phyloP scores from a whole-genome alignment of 345 rosid genomes.

The Brassica napus region DNA sequence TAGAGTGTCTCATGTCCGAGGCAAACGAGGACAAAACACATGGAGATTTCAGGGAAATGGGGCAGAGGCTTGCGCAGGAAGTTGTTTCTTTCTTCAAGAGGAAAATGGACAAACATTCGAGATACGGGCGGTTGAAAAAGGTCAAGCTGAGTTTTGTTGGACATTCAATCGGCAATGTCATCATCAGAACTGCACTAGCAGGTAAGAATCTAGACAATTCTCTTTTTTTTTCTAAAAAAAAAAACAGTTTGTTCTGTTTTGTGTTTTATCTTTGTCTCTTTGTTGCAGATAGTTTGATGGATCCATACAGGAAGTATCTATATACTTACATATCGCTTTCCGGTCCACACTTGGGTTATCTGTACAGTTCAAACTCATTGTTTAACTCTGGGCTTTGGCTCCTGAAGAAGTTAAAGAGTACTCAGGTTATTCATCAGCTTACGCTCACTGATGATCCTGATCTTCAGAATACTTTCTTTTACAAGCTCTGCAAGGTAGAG shows the following conservation, averaged over 20 bases:
- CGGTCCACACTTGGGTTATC: constrained; percentile 97
- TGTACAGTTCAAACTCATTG: constrained; percentile 91
- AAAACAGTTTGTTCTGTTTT: neutral
- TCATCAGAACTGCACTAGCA: constrained; percentile 79
- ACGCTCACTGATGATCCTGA: constrained; percentile 91
- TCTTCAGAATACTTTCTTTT: constrained; percentile 77
- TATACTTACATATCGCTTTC: constrained; percentile 83
- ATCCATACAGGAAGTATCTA: constrained; percentile 71
- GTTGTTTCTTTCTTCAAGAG: constrained; percentile 70
- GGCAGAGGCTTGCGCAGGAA: constrained; percentile 84
- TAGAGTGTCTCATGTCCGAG: constrained; percentile 95
- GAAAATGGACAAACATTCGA: constrained; percentile 77
- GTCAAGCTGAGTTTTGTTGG: constrained; percentile 93
- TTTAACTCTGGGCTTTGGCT: constrained; percentile 97
- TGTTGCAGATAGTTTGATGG: constrained; percentile 80
- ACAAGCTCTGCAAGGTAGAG: constrained; percentile 80
- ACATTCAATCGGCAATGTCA: constrained; percentile 94
- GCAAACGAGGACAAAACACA: constrained; percentile 91
- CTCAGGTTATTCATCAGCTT: constrained; percentile 96
- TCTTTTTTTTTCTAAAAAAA: neutral
- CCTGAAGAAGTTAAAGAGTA: constrained; percentile 85
- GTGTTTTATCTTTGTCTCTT: neutral
- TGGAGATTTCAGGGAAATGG: constrained; percentile 97
- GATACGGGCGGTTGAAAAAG: constrained; percentile 59
- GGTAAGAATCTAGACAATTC: constrained; percentile 46